A percentile compares a stretch with the other conserved stretches of the same genome.
These are phyloP conservation scores for Parmelia sp. DNA, from an alignment of 495 filamentous ascomycete species.

Conservation along the genomic window DNA sequence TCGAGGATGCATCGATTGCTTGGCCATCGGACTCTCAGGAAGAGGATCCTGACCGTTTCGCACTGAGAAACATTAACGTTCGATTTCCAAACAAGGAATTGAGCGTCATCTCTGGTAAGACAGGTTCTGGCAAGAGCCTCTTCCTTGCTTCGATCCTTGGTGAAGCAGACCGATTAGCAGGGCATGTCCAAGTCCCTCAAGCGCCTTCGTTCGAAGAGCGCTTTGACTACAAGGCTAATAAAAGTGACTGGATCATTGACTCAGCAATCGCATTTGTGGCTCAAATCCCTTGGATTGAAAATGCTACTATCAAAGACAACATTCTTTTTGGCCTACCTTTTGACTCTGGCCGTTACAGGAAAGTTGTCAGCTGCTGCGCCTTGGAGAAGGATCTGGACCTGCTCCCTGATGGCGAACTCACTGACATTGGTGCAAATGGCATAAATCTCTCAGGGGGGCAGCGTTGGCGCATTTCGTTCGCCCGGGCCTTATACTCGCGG, in stretches of 20 bases:
- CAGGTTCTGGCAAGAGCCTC: constrained; percentile 59
- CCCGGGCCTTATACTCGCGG: constrained; percentile 70
- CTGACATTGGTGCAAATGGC: constrained; percentile 75
- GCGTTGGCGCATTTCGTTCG: constrained; percentile 74
- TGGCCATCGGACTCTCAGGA: constrained; percentile 54
- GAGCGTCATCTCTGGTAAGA: constrained; percentile 55
- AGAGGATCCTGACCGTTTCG: constrained; percentile 49
- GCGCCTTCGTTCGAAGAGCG: constrained; percentile 33
- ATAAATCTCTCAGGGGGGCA: constrained; percentile 83
- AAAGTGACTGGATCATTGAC: constrained; percentile 64
- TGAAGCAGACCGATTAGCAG: constrained; percentile 48
- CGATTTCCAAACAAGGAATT: constrained; percentile 61
- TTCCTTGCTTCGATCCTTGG: constrained; percentile 57
- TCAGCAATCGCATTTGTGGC: constrained; percentile 67
- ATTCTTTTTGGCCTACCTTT: constrained; percentile 67
- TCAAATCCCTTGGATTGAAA: constrained; percentile 84
- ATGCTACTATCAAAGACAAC: constrained; percentile 68
- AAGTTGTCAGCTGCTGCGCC: constrained; percentile 63
- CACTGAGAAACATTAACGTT: constrained; percentile 56
- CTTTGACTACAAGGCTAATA: constrained; percentile 50
- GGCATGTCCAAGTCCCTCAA: constrained; percentile 44
- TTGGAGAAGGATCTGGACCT: constrained; percentile 67
- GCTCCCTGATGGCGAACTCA: constrained; percentile 65
- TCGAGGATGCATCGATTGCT: constrained; percentile 63
- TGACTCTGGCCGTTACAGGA: constrained; percentile 55